Conservation (phyloP, 2,329 filamentous ascomycete genomes). For the Venturia carpophila region DNA sequence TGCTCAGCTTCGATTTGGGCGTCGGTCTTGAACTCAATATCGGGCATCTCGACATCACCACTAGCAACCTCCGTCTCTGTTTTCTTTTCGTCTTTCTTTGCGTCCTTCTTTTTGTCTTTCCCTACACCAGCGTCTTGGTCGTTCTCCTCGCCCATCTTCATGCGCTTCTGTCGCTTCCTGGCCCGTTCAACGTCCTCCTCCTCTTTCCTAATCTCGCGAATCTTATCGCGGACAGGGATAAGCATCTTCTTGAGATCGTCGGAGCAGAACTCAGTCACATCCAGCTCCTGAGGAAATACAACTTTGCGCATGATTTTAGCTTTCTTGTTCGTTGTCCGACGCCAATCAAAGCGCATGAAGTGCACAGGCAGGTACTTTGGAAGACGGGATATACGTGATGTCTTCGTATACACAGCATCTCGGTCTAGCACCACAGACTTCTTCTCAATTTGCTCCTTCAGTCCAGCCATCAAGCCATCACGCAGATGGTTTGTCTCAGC, state of each 20-base stretch:
- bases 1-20: conserved; percentile 85
- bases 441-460: conserved; percentile 90
- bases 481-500: conserved; percentile 78
- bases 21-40: conserved; percentile 80
- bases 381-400: conserved; percentile 70
- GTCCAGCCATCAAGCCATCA: conserved; percentile 74
- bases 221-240: conserved; percentile 89
- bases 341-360: conserved; percentile 98
- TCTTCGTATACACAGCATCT: conserved; percentile 81
- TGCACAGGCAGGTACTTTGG: conserved; percentile 96
- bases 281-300: conserved; percentile 86
- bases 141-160: conserved; percentile 49
- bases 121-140: conserved; percentile 29
- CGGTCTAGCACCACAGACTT: conserved; percentile 62
- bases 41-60: conserved; percentile 60
- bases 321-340: conserved; percentile 91
- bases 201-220: conserved; percentile 90
- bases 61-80: conserved; percentile 48
- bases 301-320: conserved; percentile 99
- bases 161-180: conserved; percentile 81
- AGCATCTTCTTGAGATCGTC: conserved; percentile 77
- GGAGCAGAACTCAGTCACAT: conserved; percentile 90
- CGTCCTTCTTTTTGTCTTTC: conserved; percentile 43
- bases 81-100: conserved; percentile 33
- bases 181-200: conserved; percentile 87